Percentiles rank a stretch among this genome's conserved stretches.
These are phyloP conservation scores for Diplodia mutila DNA, from an alignment of 2,329 filamentous ascomycete genomes.

Conservation along the genomic window DNA sequence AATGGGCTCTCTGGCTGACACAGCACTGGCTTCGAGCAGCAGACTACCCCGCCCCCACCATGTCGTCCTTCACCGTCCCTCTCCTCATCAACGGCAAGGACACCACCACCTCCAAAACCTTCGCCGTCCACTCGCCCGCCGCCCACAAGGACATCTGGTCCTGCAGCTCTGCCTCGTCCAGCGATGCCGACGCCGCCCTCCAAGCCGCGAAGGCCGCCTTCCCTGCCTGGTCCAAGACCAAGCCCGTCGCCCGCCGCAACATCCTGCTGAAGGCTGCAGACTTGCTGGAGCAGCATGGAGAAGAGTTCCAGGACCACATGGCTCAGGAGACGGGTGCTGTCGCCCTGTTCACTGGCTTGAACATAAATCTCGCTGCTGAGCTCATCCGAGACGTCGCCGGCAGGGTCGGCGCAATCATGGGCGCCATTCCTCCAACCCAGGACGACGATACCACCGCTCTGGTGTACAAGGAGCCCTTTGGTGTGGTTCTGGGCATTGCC, in stretches of 20 bases:
- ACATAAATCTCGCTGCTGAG: constrained; percentile 45
- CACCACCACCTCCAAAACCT: constrained; percentile 52
- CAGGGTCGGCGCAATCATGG: constrained; percentile 51
- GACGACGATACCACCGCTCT: constrained; percentile 62
- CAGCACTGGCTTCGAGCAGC: not conserved
- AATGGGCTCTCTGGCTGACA: not conserved
- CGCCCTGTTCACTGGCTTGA: constrained; percentile 45
- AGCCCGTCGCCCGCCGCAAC: constrained; percentile 64
- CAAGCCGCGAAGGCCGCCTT: constrained; percentile 69
- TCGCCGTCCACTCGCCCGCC: constrained; percentile 61
- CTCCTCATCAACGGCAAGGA: constrained; percentile 57
- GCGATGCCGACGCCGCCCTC: constrained; percentile 60
- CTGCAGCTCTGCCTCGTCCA: constrained; percentile 60
- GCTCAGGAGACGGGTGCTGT: constrained; percentile 60
- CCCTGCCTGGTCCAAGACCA: constrained; percentile 68
- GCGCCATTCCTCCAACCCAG: constrained; percentile 52
- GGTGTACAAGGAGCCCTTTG: constrained; percentile 74
- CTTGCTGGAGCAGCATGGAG: constrained; percentile 61
- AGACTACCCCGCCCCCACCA: not conserved
- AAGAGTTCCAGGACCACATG: constrained; percentile 66
- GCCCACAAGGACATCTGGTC: constrained; percentile 59
- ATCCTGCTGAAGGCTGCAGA: constrained; percentile 72
- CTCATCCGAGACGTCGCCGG: constrained; percentile 59
- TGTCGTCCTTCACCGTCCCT: constrained; percentile 42
- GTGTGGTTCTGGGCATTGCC: constrained; percentile 77